phyloP scores from a whole-genome alignment of 2,329 filamentous ascomycete species.

The Cladophialophora psammophila region DNA sequence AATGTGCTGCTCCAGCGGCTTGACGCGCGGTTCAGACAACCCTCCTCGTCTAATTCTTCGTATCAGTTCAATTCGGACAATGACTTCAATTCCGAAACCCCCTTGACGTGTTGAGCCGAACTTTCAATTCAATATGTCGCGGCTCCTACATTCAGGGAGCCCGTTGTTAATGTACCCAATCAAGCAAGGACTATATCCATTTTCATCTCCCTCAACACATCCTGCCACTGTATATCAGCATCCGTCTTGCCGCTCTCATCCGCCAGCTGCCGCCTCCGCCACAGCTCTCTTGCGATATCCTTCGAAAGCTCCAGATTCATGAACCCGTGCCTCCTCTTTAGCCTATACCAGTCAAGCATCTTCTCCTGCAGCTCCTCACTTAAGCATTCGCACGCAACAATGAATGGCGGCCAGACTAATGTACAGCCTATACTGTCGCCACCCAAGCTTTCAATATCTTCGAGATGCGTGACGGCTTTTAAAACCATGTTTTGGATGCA shows the following conservation, averaged over 20 bases:
- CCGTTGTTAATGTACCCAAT: not conserved
- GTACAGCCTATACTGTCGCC: slow-evolving; percentile 45
- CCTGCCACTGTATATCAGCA: slow-evolving; percentile 45
- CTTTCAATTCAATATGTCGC: not conserved
- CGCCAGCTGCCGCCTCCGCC: slow-evolving; percentile 41
- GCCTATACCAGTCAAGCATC: slow-evolving; percentile 45
- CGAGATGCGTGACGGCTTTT: slow-evolving; percentile 45
- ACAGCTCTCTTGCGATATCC: slow-evolving; percentile 46
- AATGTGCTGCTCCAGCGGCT: slow-evolving; percentile 10
- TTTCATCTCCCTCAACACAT: slow-evolving; percentile 45
- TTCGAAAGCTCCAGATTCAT: slow-evolving; percentile 45
- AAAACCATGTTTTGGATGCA: slow-evolving; percentile 46
- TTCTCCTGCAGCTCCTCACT: slow-evolving; percentile 41
- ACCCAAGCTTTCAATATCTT: slow-evolving; percentile 44
- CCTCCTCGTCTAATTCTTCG: not conserved
- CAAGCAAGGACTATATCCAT: slow-evolving; percentile 47
- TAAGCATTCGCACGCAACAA: slow-evolving; percentile 48
- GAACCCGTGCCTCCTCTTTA: slow-evolving; percentile 48
- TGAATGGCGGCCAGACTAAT: slow-evolving; percentile 49
- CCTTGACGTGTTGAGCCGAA: not conserved
- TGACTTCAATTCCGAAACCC: not conserved
- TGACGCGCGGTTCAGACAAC: slow-evolving; percentile 7
- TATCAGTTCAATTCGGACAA: not conserved
- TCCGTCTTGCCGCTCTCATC: slow-evolving; percentile 7
- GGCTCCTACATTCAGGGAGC: not conserved